phyloP scores from a whole-genome alignment of 1,284 basidiomycete species.

The Calocybe gambosa region DNA sequence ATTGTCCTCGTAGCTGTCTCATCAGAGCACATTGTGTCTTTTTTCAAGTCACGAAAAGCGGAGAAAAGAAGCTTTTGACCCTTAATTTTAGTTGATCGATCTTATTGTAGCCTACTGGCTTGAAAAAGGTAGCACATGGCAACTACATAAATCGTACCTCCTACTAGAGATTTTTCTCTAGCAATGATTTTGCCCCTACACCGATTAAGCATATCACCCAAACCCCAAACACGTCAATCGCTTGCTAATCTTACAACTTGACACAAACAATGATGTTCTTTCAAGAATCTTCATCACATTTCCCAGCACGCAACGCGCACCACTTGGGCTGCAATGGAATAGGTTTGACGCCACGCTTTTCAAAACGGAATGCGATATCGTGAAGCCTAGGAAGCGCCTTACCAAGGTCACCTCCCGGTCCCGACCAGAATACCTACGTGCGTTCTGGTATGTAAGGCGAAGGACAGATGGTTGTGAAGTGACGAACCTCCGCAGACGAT shows the following conservation, averaged over 20 bases:
- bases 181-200: too few relatives aligned
- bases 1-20: background rate
- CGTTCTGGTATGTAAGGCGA: background rate
- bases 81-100: too few relatives aligned
- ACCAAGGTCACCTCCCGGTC: constrained; percentile 31
- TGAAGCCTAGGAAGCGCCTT: constrained; percentile 55
- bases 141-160: too few relatives aligned
- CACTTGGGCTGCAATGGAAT: constrained; percentile 65
- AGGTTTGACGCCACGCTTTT: constrained; percentile 55
- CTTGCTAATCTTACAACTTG: too few relatives aligned
- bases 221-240: too few relatives aligned
- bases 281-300: constrained; percentile 36
- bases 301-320: constrained; percentile 59
- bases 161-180: too few relatives aligned
- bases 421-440: constrained; percentile 28
- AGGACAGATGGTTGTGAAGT: background rate
- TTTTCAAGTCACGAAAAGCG: background rate
- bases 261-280: too few relatives aligned
- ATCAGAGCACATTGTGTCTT: background rate
- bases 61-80: background rate
- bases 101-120: too few relatives aligned
- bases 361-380: constrained; percentile 60
- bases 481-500: constrained; percentile 55
- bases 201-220: too few relatives aligned
- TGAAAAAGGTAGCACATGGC: too few relatives aligned